phyloP scores from a whole-genome alignment of 495 filamentous ascomycete species.

The Baudoinia panamericana region DNA sequence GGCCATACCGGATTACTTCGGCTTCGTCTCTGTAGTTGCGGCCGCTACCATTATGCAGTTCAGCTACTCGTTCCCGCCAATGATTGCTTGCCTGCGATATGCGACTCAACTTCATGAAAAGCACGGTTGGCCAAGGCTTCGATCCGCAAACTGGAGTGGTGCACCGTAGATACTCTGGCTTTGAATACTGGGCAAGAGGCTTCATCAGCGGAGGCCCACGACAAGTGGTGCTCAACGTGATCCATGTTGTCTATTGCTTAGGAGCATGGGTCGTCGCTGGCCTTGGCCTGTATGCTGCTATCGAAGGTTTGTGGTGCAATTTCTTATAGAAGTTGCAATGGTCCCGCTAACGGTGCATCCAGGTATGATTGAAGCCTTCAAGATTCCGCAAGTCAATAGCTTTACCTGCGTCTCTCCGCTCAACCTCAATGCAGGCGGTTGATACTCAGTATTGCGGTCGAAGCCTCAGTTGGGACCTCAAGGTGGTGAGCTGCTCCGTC shows the following conservation, averaged over 20 bases:
- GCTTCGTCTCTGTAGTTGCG: constrained; percentile 36
- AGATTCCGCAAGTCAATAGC: constrained; percentile 13
- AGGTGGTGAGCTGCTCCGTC: no score
- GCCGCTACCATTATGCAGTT: constrained; percentile 36
- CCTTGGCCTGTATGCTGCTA: constrained; percentile 17
- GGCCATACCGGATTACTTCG: constrained; percentile 38
- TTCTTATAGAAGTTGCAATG: background rate
- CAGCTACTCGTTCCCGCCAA: constrained; percentile 38
- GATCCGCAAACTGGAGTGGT: constrained; percentile 15
- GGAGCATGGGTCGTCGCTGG: constrained; percentile 10
- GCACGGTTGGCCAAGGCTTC: constrained; percentile 13
- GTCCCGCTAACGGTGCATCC: background rate
- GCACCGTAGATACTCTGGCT: constrained; percentile 7
- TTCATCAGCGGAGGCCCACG: constrained; percentile 8
- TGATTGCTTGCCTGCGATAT: constrained; percentile 38
- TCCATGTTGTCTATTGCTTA: constrained; percentile 7
- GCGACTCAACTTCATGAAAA: constrained; percentile 27
- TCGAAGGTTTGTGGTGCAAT: constrained; percentile 10
- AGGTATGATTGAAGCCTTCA: constrained; percentile 15
- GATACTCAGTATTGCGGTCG: no score
- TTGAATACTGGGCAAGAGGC: constrained; percentile 9
- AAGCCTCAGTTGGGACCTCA: no score
- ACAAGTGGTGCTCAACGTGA: constrained; percentile 7
- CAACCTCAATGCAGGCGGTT: constrained; percentile 2
- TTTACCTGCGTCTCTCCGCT: constrained; percentile 16